A percentile compares a stretch with the other conserved stretches of the same genome.
Conservation (phyloP, 2,329 filamentous ascomycete species). For the Ilyonectria sp. region DNA sequence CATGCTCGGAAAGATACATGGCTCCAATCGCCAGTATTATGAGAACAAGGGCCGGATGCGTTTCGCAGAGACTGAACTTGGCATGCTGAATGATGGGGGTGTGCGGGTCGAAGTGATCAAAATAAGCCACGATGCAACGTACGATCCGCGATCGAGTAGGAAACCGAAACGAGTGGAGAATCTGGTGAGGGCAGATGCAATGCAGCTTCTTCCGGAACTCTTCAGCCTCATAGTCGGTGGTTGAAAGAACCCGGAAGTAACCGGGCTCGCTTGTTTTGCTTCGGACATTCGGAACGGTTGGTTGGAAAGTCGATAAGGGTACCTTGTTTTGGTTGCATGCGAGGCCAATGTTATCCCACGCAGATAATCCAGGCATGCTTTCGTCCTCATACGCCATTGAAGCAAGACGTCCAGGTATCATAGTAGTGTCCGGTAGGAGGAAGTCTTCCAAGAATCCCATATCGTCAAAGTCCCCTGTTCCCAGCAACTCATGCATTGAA, state of each 20-base stretch:
- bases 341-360: not conserved
- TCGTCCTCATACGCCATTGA: not conserved
- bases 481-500: not conserved
- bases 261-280: not conserved
- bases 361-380: not conserved
- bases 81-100: not conserved
- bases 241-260: not conserved
- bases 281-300: not conserved
- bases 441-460: constrained; percentile 7
- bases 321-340: not conserved
- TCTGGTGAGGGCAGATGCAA: not conserved
- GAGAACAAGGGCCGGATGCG: not conserved
- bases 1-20: constrained; percentile 1
- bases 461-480: not conserved
- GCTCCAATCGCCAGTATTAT: not conserved
- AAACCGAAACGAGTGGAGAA: not conserved
- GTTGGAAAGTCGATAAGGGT: not conserved
- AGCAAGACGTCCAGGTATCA: not conserved
- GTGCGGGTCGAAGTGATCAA: constrained; percentile 5
- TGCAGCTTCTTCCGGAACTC: constrained; percentile 1
- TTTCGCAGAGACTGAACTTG: not conserved
- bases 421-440: not conserved
- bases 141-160: constrained; percentile 1
- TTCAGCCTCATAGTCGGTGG: not conserved
- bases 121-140: constrained; percentile 1